Evolutionary conservation across 1,139 yeast species (phyloP).

Genomic region (Yamadazyma aaseri): DNA sequence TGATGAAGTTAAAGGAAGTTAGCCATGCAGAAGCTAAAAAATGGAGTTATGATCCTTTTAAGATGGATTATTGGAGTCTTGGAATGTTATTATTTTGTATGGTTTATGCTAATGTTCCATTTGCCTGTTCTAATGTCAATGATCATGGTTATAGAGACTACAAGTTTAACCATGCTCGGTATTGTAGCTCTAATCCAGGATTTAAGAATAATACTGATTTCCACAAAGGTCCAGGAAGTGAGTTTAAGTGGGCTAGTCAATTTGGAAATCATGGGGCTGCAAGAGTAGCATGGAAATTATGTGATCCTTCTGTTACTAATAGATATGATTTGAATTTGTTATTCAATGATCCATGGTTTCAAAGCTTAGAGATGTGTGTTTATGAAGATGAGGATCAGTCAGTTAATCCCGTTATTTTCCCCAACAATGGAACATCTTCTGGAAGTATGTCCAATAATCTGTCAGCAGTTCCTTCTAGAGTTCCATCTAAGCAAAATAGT

Average conservation of each 20-base stretch:
- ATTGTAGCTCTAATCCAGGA: conserved; percentile 46
- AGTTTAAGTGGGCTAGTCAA: conserved; percentile 61
- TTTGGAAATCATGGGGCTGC: conserved; percentile 61
- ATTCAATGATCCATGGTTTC: conserved; percentile 66
- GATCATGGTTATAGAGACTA: conserved; percentile 63
- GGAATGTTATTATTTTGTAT: conserved; percentile 66
- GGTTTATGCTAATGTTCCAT: conserved; percentile 61
- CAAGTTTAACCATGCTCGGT: conserved; percentile 51
- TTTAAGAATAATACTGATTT: conserved; percentile 50
- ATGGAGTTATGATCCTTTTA: conserved; percentile 61
- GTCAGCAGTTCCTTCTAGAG: conserved; percentile 28
- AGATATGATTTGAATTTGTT: conserved; percentile 56
- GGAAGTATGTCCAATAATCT: conserved; percentile 16
- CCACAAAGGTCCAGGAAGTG: conserved; percentile 62
- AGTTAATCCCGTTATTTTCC: conserved; percentile 38
- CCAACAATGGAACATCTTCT: conserved; percentile 20
- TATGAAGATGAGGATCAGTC: conserved; percentile 52
- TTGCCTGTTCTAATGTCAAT: conserved; percentile 46
- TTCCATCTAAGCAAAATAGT: conserved; percentile 38
- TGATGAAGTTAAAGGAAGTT: conserved; percentile 50
- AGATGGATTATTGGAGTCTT: conserved; percentile 71
- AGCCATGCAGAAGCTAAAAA: conserved; percentile 35
- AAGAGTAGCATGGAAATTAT: conserved; percentile 72
- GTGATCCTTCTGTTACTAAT: conserved; percentile 57
- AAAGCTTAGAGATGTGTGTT: conserved; percentile 56